phyloP scores from a whole-genome alignment of 768 basidiomycete species.

The Amanita molliuscula region DNA sequence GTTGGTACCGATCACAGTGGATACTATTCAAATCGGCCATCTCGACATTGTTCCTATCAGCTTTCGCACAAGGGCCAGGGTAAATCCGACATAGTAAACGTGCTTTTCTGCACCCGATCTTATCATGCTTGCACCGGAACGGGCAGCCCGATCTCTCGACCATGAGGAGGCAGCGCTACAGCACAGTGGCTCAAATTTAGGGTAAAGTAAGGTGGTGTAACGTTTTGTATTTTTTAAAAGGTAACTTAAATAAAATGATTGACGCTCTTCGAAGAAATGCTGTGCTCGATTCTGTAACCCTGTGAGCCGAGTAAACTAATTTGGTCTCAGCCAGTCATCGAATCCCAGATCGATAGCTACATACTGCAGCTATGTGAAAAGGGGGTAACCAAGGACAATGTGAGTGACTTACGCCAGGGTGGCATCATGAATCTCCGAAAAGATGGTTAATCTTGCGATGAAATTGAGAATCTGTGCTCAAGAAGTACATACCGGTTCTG shows the following conservation, averaged over 20 bases:
- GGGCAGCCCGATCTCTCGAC: no score
- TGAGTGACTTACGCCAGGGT: constrained; percentile 48
- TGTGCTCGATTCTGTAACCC: background rate
- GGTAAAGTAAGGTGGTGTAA: background rate
- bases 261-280: background rate
- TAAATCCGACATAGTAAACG: background rate
- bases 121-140: background rate
- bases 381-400: background rate
- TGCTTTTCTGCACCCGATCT: background rate
- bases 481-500: constrained; percentile 39
- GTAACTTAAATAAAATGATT: background rate
- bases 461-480: background rate
- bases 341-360: constrained; percentile 60
- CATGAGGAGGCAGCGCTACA: background rate
- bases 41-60: background rate
- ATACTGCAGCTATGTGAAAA: background rate
- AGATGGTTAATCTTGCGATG: background rate
- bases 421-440: constrained; percentile 44
- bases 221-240: background rate
- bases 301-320: background rate
- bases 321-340: constrained; percentile 44
- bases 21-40: background rate
- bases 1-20: background rate
- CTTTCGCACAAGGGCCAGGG: background rate
- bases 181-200: background rate